Conservation (phyloP, 176 grass and related monocot species). For the Pontederia paniculata region DNA sequence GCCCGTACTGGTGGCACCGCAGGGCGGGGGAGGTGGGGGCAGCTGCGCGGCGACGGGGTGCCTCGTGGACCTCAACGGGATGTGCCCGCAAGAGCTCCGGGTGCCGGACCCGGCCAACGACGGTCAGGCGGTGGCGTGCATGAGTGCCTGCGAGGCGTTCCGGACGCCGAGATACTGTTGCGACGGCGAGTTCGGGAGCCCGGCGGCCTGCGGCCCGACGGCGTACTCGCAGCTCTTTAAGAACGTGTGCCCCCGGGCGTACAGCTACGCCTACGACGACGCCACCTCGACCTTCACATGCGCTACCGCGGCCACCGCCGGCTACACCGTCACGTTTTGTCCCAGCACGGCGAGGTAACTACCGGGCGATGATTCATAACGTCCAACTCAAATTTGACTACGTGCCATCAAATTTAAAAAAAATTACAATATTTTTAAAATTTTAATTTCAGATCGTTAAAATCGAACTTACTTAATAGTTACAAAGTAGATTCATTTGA, state of each 20-base stretch:
- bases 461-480: too few relatives aligned
- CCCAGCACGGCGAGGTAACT: conserved; percentile 20
- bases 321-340: conserved; percentile 64
- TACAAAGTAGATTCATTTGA: too few relatives aligned
- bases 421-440: too few relatives aligned
- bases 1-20: conserved; percentile 21
- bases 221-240: conserved; percentile 58
- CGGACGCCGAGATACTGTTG: conserved; percentile 45
- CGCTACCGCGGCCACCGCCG: conserved; percentile 23
- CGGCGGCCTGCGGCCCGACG: conserved; percentile 43
- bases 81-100: conserved; percentile 40
- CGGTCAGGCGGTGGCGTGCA: background rate
- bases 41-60: conserved; percentile 50
- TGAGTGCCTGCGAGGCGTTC: conserved; percentile 11
- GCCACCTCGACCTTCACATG: conserved; percentile 71
- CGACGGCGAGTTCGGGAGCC: conserved; percentile 35
- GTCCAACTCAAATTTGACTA: too few relatives aligned
- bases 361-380: too few relatives aligned
- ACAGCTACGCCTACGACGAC: conserved; percentile 49
- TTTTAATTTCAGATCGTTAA: too few relatives aligned
- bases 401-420: too few relatives aligned
- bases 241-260: conserved; percentile 34
- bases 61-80: conserved; percentile 42
- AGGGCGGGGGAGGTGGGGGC: background rate
- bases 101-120: conserved; percentile 16